Evolutionary conservation across 2,329 filamentous ascomycete genomes (phyloP).

Genomic region (Ascochyta rabiei): DNA sequence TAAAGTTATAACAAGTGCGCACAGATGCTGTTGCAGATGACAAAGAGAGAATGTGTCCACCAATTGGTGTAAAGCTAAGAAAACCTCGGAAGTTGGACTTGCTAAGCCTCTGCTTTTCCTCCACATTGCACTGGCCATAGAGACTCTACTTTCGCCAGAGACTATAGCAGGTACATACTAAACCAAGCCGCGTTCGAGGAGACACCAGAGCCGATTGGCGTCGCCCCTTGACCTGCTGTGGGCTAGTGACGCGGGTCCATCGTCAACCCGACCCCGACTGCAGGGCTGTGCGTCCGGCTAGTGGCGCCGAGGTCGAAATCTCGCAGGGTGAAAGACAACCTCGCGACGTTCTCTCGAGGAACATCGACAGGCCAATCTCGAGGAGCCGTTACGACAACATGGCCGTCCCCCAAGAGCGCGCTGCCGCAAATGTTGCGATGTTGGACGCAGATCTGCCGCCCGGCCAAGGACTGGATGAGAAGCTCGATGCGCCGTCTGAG

Average conservation of each 20-base stretch:
- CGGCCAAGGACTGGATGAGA: slow-evolving; percentile 30
- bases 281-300: slow-evolving; percentile 9
- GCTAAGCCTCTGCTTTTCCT: too few species aligned
- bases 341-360: slow-evolving; percentile 5
- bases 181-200: slow-evolving; percentile 11
- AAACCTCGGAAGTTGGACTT: too few species aligned
- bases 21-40: too few species aligned
- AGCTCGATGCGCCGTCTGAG: slow-evolving; percentile 25
- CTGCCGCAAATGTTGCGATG: slow-evolving; percentile 10
- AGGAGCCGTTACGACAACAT: slow-evolving; percentile 10
- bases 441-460: slow-evolving; percentile 5
- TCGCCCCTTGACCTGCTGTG: slow-evolving; percentile 11
- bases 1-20: too few species aligned
- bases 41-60: too few species aligned
- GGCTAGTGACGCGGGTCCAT: slow-evolving; percentile 10
- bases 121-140: too few species aligned
- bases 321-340: slow-evolving; percentile 11
- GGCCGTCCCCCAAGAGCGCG: slow-evolving; percentile 15
- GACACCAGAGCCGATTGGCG: slow-evolving; percentile 3
- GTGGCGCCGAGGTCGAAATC: slow-evolving; percentile 16
- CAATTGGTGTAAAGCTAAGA: too few species aligned
- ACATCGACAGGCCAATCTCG: slow-evolving; percentile 6
- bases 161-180: too few species aligned
- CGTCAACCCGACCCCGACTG: slow-evolving; percentile 7
- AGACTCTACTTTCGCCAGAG: too few species aligned